These are phyloP conservation scores for Graphilbum fragrans DNA, from an alignment of 2,329 filamentous ascomycete species.

Conservation along the genomic window DNA sequence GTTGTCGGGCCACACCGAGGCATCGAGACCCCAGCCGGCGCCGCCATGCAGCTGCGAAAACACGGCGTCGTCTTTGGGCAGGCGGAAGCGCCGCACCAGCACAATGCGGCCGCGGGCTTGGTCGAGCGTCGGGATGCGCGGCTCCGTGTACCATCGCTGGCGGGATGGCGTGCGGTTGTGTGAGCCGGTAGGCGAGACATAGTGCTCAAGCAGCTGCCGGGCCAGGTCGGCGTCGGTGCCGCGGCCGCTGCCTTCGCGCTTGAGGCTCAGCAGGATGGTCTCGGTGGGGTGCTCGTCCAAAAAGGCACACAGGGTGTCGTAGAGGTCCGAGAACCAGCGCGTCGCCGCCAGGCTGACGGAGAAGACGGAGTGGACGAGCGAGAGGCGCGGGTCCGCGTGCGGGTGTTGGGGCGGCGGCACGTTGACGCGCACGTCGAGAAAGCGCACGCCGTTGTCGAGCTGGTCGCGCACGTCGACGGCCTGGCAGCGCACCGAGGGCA, in stretches of 20 bases:
- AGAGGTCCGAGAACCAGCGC: conserved; percentile 67
- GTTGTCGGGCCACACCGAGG: conserved; percentile 73
- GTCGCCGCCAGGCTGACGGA: conserved; percentile 72
- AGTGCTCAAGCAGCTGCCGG: conserved; percentile 60
- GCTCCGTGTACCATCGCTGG: conserved; percentile 63
- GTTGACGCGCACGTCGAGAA: conserved; percentile 78
- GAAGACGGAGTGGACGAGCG: conserved; percentile 83
- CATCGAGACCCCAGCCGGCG: conserved; percentile 47
- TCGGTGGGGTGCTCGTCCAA: conserved; percentile 68
- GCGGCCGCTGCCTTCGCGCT: conserved; percentile 78
- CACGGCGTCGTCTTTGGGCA: conserved; percentile 20
- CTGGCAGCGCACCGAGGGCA: conserved; percentile 91
- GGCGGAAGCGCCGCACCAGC: conserved; percentile 66
- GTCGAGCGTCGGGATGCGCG: conserved; percentile 65
- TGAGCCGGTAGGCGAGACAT: conserved; percentile 29
- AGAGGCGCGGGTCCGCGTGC: conserved; percentile 47
- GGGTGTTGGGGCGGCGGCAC: conserved; percentile 13
- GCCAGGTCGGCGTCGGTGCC: conserved; percentile 70
- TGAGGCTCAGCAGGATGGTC: conserved; percentile 74
- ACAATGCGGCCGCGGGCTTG: conserved; percentile 74
- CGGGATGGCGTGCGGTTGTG: background rate
- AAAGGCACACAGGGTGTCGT: conserved; percentile 62
- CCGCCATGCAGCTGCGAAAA: conserved; percentile 38
- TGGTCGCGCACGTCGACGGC: conserved; percentile 66
- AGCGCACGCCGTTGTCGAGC: conserved; percentile 81